Conservation (phyloP, 306 rosid species). For the Rosa multiflora region DNA sequence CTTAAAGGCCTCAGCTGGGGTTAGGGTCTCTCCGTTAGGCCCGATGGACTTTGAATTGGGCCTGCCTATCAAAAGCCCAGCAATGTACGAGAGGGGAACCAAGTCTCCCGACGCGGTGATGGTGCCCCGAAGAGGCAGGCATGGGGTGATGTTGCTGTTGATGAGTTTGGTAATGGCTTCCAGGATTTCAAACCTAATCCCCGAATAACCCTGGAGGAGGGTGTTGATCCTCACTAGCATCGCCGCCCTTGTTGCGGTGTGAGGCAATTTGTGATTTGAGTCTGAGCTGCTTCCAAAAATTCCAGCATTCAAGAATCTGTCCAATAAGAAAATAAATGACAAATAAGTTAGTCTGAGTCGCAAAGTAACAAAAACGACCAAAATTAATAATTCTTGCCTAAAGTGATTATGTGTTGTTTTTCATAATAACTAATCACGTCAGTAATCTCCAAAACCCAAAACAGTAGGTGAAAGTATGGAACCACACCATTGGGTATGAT, state of each 20-base stretch:
- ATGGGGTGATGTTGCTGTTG: slow-evolving; percentile 72
- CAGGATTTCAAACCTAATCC: slow-evolving; percentile 76
- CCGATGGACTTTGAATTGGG: slow-evolving; percentile 80
- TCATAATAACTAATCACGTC: not conserved
- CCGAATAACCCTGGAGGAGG: slow-evolving; percentile 87
- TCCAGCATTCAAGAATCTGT: slow-evolving; percentile 91
- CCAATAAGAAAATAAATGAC: not conserved
- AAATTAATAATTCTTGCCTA: not conserved
- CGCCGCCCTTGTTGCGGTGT: slow-evolving; percentile 77
- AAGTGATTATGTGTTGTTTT: too few relatives aligned
- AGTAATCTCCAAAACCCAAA: not conserved
- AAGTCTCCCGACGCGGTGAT: slow-evolving; percentile 84
- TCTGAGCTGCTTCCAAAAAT: slow-evolving; percentile 70
- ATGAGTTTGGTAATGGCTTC: slow-evolving; percentile 78
- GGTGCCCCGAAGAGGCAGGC: slow-evolving; percentile 82
- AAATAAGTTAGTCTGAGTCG: not conserved
- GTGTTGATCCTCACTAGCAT: slow-evolving; percentile 94
- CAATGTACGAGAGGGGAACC: slow-evolving; percentile 83
- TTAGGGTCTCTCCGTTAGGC: slow-evolving; percentile 55
- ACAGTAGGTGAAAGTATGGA: not conserved
- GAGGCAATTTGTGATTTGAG: slow-evolving; percentile 57
- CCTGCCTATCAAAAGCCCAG: slow-evolving; percentile 69
- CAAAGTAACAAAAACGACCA: not conserved
- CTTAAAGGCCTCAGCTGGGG: slow-evolving; percentile 61
- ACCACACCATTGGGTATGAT: not conserved